Conservation (phyloP, 768 basidiomycete genomes). For the Lenzites betulinus region DNA sequence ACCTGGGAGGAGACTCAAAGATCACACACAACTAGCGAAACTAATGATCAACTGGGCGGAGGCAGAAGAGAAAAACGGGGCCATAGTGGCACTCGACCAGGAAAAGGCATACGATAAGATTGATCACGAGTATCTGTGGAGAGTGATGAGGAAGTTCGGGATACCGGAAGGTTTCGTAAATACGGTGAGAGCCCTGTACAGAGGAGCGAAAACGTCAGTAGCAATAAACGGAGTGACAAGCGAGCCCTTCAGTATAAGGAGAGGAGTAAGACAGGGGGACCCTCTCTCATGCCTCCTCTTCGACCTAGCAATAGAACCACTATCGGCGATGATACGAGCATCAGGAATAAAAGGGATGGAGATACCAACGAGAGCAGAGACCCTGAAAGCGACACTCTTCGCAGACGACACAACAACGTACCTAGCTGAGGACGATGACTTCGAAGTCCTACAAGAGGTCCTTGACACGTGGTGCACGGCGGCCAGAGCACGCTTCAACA, state of each 20-base stretch:
- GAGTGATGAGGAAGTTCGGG: conserved; percentile 7
- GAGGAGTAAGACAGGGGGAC: not conserved
- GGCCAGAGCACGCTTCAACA: not conserved
- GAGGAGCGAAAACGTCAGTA: not conserved
- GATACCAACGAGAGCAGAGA: not conserved
- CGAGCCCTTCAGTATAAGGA: not conserved
- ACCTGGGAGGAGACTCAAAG: conserved; percentile 29
- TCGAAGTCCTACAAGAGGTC: not conserved
- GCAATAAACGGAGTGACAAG: not conserved
- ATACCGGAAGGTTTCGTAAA: conserved; percentile 21
- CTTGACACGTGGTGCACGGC: not conserved
- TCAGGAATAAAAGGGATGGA: not conserved
- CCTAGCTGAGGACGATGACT: not conserved
- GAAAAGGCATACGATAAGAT: conserved; percentile 28
- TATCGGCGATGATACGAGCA: not conserved
- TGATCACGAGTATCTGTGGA: conserved; percentile 22
- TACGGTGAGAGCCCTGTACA: conserved; percentile 18
- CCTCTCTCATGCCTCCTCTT: not conserved
- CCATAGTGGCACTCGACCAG: conserved; percentile 21
- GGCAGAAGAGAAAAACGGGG: conserved; percentile 9
- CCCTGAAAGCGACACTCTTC: not conserved
- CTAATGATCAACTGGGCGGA: conserved; percentile 22
- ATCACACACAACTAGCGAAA: conserved; percentile 36
- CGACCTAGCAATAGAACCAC: not conserved
- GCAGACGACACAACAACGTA: not conserved